A percentile compares a stretch with the other conserved stretches of the same genome.
Conservation (phyloP, 148 eudicot genomes). For the Fagopyrum homotropicum region DNA sequence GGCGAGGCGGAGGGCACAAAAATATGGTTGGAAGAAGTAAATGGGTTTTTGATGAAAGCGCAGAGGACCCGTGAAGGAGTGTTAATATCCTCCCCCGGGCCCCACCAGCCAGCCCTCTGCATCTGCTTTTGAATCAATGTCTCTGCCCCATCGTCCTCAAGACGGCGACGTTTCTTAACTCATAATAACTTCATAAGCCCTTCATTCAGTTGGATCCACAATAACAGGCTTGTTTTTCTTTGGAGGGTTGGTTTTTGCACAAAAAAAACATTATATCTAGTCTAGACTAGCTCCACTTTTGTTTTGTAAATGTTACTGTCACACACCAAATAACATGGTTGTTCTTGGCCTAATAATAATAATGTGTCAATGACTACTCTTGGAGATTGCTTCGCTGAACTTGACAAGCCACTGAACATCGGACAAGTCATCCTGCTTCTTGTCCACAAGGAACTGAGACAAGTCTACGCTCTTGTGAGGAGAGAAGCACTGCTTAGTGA, state of each 20-base stretch:
- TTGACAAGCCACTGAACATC: conserved; percentile 57
- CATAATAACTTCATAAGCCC: neutral
- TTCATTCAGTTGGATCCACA: too few species aligned
- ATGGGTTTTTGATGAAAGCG: neutral
- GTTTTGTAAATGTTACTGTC: neutral
- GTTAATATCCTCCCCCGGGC: neutral
- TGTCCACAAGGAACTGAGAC: conserved; percentile 27
- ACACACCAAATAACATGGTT: too few species aligned
- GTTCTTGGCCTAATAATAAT: neutral
- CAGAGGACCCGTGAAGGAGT: neutral
- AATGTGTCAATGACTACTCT: conserved; percentile 15
- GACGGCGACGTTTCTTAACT: neutral
- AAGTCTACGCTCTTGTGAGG: conserved; percentile 31
- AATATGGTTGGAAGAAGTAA: neutral
- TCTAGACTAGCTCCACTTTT: neutral
- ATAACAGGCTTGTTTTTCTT: too few species aligned
- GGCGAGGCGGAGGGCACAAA: neutral
- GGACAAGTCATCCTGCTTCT: conserved; percentile 28
- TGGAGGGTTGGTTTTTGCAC: conserved; percentile 3
- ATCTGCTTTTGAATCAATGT: too few species aligned
- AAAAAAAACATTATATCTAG: neutral
- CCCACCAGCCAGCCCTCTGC: neutral
- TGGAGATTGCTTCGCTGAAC: conserved; percentile 47
- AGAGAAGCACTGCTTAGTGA: conserved; percentile 17
- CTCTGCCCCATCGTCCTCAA: neutral